Percentiles rank a stretch among this genome's conserved stretches.
phyloP scores from a whole-genome alignment of 148 eudicot species.

The Fagopyrum homotropicum region DNA sequence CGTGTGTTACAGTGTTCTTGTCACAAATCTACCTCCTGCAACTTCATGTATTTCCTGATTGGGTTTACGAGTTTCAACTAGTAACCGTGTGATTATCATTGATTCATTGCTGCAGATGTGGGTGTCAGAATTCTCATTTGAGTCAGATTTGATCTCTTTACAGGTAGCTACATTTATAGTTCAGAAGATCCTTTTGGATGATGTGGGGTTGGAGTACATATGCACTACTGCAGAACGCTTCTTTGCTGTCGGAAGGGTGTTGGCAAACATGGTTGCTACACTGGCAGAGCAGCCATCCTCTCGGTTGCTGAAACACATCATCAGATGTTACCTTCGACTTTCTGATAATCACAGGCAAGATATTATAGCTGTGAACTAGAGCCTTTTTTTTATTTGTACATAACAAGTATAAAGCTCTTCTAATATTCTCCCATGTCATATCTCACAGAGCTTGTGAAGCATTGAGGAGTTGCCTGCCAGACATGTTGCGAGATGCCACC shows the following conservation, averaged over 20 bases:
- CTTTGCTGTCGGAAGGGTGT: constrained; percentile 88
- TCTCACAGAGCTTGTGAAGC: constrained; percentile 92
- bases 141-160: background rate
- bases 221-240: constrained; percentile 97
- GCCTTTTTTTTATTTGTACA: background rate
- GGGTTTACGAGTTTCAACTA: background rate
- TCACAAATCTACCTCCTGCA: background rate
- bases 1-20: background rate
- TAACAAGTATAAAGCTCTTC: background rate
- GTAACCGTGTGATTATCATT: background rate
- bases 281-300: constrained; percentile 90
- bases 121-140: background rate
- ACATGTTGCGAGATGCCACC: constrained; percentile 70
- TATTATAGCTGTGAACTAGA: background rate
- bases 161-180: constrained; percentile 99
- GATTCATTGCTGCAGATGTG: background rate
- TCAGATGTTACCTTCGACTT: constrained; percentile 84
- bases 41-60: background rate
- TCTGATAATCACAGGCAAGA: constrained; percentile 79
- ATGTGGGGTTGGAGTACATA: constrained; percentile 95
- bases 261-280: constrained; percentile 85
- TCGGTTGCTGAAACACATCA: constrained; percentile 80
- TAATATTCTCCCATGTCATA: background rate
- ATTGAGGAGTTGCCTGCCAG: constrained; percentile 75
- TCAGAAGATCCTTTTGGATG: constrained; percentile 88